Evolutionary conservation across 2,329 filamentous ascomycete genomes (phyloP).

Genomic region (Trichoderma sp.): DNA sequence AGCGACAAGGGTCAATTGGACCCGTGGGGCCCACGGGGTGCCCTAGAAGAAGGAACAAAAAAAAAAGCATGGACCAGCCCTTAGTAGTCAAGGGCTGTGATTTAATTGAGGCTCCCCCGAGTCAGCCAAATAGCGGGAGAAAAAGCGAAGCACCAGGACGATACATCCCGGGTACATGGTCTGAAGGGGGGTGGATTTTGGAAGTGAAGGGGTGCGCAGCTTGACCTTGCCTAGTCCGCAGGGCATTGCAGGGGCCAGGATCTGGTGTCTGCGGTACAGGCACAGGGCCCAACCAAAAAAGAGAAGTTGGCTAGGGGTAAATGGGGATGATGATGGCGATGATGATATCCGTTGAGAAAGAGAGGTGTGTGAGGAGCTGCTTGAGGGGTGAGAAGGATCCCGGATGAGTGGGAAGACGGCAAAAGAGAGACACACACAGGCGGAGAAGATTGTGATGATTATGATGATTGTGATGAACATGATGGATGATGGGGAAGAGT

Average conservation of each 20-base stretch:
- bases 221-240: slow-evolving; percentile 6
- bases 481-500: background rate
- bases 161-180: slow-evolving; percentile 12
- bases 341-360: background rate
- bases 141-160: background rate
- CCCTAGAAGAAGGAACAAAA: background rate
- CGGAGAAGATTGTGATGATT: background rate
- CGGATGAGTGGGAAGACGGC: background rate
- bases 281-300: slow-evolving; percentile 10
- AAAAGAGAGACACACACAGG: background rate
- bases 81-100: background rate
- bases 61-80: slow-evolving; percentile 1
- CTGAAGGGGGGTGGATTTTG: background rate
- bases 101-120: slow-evolving; percentile 9
- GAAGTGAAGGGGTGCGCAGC: background rate
- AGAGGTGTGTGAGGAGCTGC: background rate
- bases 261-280: background rate
- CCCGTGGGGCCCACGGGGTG: slow-evolving; percentile 22
- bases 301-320: background rate
- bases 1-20: slow-evolving; percentile 24
- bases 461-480: background rate
- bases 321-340: background rate
- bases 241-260: slow-evolving; percentile 12
- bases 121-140: slow-evolving; percentile 4
- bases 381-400: background rate